Evolutionary conservation across 768 basidiomycete species (phyloP).

Genomic region (Tulasnella sp.): DNA sequence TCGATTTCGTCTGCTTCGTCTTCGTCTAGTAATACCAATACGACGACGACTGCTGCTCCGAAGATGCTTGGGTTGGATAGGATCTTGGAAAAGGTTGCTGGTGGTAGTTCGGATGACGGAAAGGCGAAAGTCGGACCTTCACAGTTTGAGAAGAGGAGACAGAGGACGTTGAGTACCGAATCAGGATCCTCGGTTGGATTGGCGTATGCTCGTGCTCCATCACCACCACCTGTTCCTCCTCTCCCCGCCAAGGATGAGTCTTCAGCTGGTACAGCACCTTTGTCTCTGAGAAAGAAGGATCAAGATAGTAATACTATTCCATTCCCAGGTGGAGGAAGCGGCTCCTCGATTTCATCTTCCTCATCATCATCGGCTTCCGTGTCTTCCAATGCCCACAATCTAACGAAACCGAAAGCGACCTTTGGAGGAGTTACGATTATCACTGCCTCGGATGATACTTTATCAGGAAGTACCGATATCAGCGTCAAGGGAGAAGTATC

Average conservation of each 20-base stretch:
- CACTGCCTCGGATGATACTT: constrained; percentile 2
- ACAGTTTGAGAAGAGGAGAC: background rate
- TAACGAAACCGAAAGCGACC: background rate
- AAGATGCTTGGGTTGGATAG: no score
- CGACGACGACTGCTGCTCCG: no score
- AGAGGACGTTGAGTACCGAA: background rate
- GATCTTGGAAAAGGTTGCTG: no score
- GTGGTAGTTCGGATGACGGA: no score
- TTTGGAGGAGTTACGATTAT: constrained; percentile 7
- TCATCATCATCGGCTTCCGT: constrained; percentile 16
- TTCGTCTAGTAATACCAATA: no score
- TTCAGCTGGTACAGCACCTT: no score
- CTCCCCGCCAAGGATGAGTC: background rate
- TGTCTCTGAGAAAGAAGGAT: no score
- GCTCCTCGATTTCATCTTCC: constrained; percentile 19
- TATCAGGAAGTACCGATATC: background rate
- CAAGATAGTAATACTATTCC: constrained; percentile 3
- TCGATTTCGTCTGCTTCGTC: no score
- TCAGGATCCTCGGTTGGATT: background rate
- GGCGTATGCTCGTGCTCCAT: background rate
- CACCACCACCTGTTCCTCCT: background rate
- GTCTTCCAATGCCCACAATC: background rate
- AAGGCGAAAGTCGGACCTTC: no score
- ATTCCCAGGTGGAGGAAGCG: constrained; percentile 1
- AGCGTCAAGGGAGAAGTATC: no score